A percentile compares a stretch with the other conserved stretches of the same genome.
phyloP scores from a whole-genome alignment of 345 rosid genomes.

The thale cress (Arabidopsis thaliana) region TAIR10.1 NC_003070.9:8124001-8124500 shows the following conservation, averaged over 20 bases:
- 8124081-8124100: slow-evolving; percentile 76
- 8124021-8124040: slow-evolving; percentile 64
- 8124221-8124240: slow-evolving; percentile 73
- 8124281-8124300: slow-evolving; percentile 66
- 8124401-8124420: slow-evolving; percentile 73
- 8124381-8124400: slow-evolving; percentile 76
- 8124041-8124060: slow-evolving; percentile 66
- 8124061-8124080: slow-evolving; percentile 80
- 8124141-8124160: slow-evolving; percentile 40
- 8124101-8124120: slow-evolving; percentile 97
- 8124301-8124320: slow-evolving; percentile 11
- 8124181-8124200: slow-evolving; percentile 89
- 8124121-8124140: slow-evolving; percentile 57
- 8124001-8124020: slow-evolving; percentile 5
- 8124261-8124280: slow-evolving; percentile 90
- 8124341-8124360: neutral
- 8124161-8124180: slow-evolving; percentile 66
- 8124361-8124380: slow-evolving; percentile 48
- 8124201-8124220: slow-evolving; percentile 77
- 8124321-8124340: neutral
- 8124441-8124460: slow-evolving; percentile 60
- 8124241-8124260: slow-evolving; percentile 76
- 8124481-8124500: slow-evolving; percentile 81
- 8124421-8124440: slow-evolving; percentile 69
- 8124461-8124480: slow-evolving; percentile 84